Percentiles rank a stretch among this genome's conserved stretches.
phyloP scores from a whole-genome alignment of 176 grass and related monocot species.

The Juncus effusus region DNA sequence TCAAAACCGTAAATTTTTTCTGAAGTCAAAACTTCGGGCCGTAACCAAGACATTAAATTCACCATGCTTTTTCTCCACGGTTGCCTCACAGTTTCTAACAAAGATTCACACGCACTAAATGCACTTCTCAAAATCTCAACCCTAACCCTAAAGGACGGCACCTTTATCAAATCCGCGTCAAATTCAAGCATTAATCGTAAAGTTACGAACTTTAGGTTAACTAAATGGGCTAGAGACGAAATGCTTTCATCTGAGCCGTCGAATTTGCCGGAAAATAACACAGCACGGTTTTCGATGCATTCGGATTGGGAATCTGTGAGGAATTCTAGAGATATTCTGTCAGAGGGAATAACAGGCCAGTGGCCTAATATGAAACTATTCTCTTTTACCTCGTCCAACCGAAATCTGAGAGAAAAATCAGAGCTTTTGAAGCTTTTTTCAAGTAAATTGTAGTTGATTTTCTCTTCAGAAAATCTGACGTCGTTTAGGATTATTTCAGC shows the following conservation, averaged over 20 bases:
- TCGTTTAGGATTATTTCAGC: constrained; percentile 59
- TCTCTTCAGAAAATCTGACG: constrained; percentile 41
- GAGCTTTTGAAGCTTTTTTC: constrained; percentile 29
- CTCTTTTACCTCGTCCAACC: constrained; percentile 48
- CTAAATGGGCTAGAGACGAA: constrained; percentile 64
- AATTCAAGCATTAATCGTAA: constrained; percentile 37
- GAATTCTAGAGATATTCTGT: constrained; percentile 58
- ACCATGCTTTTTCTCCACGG: constrained; percentile 90
- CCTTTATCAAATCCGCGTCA: constrained; percentile 2
- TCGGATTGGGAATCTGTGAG: constrained; percentile 5
- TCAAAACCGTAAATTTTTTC: constrained; percentile 56
- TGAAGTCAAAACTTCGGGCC: constrained; percentile 60
- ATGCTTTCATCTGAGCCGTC: constrained; percentile 74
- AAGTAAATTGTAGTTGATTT: constrained; percentile 22
- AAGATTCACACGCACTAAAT: constrained; percentile 50
- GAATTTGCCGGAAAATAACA: constrained; percentile 47
- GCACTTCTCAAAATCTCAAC: constrained; percentile 61
- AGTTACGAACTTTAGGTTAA: constrained; percentile 52
- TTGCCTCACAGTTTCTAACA: constrained; percentile 66
- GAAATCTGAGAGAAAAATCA: constrained; percentile 48
- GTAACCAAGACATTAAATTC: constrained; percentile 81
- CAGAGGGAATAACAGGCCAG: constrained; percentile 57
- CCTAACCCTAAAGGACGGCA: constrained; percentile 43
- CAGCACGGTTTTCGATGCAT: neutral
- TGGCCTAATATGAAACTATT: constrained; percentile 61